These are phyloP conservation scores for Phytophthora quininea DNA, from an alignment of 352 stramenopile genomes.

Conservation along the genomic window DNA sequence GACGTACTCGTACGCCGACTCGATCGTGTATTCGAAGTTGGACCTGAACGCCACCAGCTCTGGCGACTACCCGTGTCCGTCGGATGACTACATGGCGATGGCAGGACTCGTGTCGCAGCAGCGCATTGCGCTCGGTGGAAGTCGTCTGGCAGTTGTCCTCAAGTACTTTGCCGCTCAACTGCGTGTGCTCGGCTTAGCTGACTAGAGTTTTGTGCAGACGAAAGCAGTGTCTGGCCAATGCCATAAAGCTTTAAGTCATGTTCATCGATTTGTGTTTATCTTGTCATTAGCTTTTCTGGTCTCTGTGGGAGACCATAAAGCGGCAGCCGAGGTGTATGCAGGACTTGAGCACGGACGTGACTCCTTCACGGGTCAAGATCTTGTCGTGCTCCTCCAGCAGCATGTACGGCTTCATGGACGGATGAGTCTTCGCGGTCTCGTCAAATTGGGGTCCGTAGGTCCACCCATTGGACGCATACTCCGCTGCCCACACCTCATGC, in stretches of 20 bases:
- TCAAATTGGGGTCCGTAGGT: slow-evolving; percentile 45
- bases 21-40: slow-evolving; percentile 43
- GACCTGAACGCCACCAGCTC: slow-evolving; percentile 40
- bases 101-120: slow-evolving; percentile 45
- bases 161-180: slow-evolving; percentile 62
- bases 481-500: slow-evolving; percentile 69
- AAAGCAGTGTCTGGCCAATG: neutral
- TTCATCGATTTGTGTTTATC: slow-evolving; percentile 7
- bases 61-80: slow-evolving; percentile 37
- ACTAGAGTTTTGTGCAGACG: slow-evolving; percentile 15
- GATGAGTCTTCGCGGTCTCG: slow-evolving; percentile 46
- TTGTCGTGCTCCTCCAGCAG: slow-evolving; percentile 60
- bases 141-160: slow-evolving; percentile 58
- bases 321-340: slow-evolving; percentile 57
- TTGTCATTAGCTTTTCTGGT: neutral
- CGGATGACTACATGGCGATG: slow-evolving; percentile 41
- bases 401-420: slow-evolving; percentile 69
- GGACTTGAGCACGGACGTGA: slow-evolving; percentile 58
- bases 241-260: neutral
- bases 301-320: slow-evolving; percentile 41
- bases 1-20: slow-evolving; percentile 34
- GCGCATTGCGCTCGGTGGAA: slow-evolving; percentile 56
- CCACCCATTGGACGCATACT: slow-evolving; percentile 56
- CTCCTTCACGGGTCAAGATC: slow-evolving; percentile 46
- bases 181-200: slow-evolving; percentile 39